phyloP scores from a whole-genome alignment of 495 filamentous ascomycete genomes.

The Aspergillus sclerotiicarbonarius region DNA sequence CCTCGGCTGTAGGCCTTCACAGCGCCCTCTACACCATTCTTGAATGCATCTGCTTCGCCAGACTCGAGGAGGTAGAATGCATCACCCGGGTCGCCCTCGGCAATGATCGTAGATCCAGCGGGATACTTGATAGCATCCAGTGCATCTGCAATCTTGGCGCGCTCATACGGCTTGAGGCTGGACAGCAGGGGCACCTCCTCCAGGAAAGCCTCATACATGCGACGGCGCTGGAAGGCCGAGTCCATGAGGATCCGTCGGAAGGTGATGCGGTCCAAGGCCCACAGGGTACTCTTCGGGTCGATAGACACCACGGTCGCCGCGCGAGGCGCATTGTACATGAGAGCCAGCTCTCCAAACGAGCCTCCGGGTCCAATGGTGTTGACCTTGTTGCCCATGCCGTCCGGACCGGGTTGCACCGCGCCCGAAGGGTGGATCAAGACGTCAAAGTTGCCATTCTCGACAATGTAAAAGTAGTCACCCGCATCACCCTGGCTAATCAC shows the following conservation, averaged over 20 bases:
- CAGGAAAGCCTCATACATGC: slow-evolving; percentile 97
- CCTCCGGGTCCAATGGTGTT: slow-evolving; percentile 79
- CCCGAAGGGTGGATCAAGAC: slow-evolving; percentile 86
- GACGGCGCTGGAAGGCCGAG: slow-evolving; percentile 89
- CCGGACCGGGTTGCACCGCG: slow-evolving; percentile 72
- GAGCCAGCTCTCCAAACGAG: slow-evolving; percentile 93
- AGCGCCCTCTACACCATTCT: slow-evolving; percentile 57
- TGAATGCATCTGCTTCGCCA: slow-evolving; percentile 85
- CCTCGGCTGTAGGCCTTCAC: slow-evolving; percentile 84
- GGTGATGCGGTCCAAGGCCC: slow-evolving; percentile 92
- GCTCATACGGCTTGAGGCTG: slow-evolving; percentile 82
- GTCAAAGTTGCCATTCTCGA: slow-evolving; percentile 87
- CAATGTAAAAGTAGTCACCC: slow-evolving; percentile 96
- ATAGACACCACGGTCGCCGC: slow-evolving; percentile 92
- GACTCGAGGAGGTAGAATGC: slow-evolving; percentile 89
- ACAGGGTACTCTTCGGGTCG: slow-evolving; percentile 75
- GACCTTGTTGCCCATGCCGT: slow-evolving; percentile 86
- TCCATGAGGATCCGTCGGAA: slow-evolving; percentile 99
- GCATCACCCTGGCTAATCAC: slow-evolving; percentile 95
- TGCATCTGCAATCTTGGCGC: slow-evolving; percentile 95
- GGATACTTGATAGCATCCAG: slow-evolving; percentile 86
- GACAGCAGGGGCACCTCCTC: slow-evolving; percentile 91
- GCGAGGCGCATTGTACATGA: slow-evolving; percentile 98
- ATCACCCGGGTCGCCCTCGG: slow-evolving; percentile 86
- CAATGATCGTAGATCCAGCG: slow-evolving; percentile 78